Evolutionary conservation across 257 asterid species (phyloP).

Genomic region (Striga asiatica): DNA sequence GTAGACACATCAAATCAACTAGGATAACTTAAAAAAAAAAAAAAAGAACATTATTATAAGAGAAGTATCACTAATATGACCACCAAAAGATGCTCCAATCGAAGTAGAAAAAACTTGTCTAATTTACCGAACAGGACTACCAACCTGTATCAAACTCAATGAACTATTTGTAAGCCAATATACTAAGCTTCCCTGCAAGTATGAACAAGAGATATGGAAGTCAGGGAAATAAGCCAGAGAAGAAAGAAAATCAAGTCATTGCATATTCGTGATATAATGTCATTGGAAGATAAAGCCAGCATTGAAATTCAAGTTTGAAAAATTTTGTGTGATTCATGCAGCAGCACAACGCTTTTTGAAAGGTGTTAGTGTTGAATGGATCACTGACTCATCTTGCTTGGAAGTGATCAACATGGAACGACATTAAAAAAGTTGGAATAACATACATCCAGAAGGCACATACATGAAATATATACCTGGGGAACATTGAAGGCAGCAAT

Average conservation of each 20-base stretch:
- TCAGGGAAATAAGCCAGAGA: slow-evolving; percentile 5
- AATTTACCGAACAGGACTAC: slow-evolving; percentile 8
- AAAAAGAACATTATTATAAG: too few species aligned
- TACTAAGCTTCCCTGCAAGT: slow-evolving; percentile 79
- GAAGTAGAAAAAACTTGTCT: background rate
- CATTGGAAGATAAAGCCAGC: too few species aligned
- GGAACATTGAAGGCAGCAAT: slow-evolving; percentile 50
- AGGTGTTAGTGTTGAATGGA: too few species aligned
- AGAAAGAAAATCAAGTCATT: background rate
- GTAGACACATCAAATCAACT: background rate
- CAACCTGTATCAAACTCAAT: slow-evolving; percentile 54
- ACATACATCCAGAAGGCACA: background rate
- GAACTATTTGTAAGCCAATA: slow-evolving; percentile 85
- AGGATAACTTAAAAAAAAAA: too few species aligned
- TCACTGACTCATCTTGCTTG: too few species aligned
- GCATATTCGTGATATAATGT: too few species aligned
- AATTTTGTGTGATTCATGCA: too few species aligned
- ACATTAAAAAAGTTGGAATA: slow-evolving; percentile 5
- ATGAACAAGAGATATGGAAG: background rate
- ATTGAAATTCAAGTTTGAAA: too few species aligned
- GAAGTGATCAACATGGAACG: slow-evolving; percentile 11
- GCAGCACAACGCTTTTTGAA: too few species aligned
- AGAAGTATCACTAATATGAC: too few species aligned
- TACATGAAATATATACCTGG: slow-evolving; percentile 42
- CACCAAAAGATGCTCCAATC: too few species aligned